These are phyloP conservation scores for Rhexocercosporidium sp. DNA, from an alignment of 2,329 filamentous ascomycete genomes.

Conservation along the genomic window DNA sequence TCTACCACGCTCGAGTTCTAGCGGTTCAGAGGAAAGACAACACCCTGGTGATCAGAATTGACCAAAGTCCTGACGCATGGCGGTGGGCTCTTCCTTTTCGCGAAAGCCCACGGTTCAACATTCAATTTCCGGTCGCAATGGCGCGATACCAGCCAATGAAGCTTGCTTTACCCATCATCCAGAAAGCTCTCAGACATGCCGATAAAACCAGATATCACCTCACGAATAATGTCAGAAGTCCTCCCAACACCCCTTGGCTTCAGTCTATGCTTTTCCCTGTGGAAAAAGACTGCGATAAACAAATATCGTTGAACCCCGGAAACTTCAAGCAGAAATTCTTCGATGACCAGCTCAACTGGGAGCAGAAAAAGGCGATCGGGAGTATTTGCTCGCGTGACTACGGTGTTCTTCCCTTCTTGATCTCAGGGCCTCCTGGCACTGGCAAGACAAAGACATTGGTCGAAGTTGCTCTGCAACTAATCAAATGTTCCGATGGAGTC, in stretches of 20 bases:
- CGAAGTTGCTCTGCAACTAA: conserved; percentile 27
- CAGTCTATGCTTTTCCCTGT: conserved; percentile 28
- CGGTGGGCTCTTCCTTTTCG: neutral
- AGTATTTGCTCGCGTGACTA: conserved; percentile 27
- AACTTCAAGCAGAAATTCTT: conserved; percentile 23
- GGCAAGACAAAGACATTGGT: conserved; percentile 32
- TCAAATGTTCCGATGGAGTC: conserved; percentile 18
- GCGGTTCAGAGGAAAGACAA: conserved; percentile 23
- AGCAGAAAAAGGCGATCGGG: conserved; percentile 29
- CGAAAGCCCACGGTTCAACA: conserved; percentile 19
- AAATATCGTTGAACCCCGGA: conserved; percentile 24
- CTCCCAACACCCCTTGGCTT: conserved; percentile 18
- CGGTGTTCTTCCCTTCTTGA: conserved; percentile 28
- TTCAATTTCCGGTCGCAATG: conserved; percentile 26
- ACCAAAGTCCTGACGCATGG: neutral
- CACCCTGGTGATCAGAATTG: conserved; percentile 13
- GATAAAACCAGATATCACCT: neutral
- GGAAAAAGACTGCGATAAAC: conserved; percentile 15
- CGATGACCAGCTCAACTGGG: conserved; percentile 28
- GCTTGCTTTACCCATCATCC: conserved; percentile 24
- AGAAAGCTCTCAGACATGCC: conserved; percentile 14
- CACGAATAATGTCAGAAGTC: too few species aligned
- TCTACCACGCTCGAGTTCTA: conserved; percentile 25
- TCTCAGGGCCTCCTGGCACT: conserved; percentile 31
- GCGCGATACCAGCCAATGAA: conserved; percentile 24